Conservation (phyloP, 257 asterid genomes). For the Parsonsia alboflavescens region DNA sequence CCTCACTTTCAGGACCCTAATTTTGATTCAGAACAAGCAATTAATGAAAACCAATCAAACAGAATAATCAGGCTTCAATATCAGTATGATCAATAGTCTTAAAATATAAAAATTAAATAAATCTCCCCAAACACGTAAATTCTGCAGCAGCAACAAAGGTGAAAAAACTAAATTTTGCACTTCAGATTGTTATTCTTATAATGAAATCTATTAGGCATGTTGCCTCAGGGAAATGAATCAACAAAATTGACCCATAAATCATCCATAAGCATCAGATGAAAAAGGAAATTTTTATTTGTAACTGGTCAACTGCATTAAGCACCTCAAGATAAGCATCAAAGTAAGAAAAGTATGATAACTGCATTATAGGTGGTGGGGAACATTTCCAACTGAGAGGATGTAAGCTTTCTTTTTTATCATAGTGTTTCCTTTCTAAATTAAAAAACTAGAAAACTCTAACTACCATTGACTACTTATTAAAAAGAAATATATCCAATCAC, state of each 20-base stretch:
- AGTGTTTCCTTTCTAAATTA: not conserved
- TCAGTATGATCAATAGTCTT: not conserved
- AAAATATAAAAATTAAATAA: not conserved
- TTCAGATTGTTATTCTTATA: not conserved
- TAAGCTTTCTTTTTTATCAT: not conserved
- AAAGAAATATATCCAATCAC: not conserved
- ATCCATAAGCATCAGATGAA: not conserved
- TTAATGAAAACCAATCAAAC: not conserved
- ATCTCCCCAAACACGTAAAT: not conserved
- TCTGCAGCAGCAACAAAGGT: not conserved
- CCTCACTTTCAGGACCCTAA: slow-evolving; percentile 67
- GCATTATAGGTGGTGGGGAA: not conserved
- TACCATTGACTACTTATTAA: not conserved
- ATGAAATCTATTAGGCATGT: not conserved
- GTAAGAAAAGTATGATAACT: not conserved
- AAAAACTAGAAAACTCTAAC: not conserved
- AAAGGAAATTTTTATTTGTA: not conserved
- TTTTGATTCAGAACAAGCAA: slow-evolving; percentile 6
- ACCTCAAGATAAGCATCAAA: not conserved
- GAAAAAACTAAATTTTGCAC: not conserved
- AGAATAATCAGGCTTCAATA: slow-evolving; percentile 6
- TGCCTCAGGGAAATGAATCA: not conserved
- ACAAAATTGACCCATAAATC: not conserved
- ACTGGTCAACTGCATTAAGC: not conserved
- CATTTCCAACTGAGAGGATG: not conserved